A percentile compares a stretch with the other conserved stretches of the same genome.
phyloP scores from a whole-genome alignment of 192 early-diverging fungal species.

The Pilaira anomala region DNA sequence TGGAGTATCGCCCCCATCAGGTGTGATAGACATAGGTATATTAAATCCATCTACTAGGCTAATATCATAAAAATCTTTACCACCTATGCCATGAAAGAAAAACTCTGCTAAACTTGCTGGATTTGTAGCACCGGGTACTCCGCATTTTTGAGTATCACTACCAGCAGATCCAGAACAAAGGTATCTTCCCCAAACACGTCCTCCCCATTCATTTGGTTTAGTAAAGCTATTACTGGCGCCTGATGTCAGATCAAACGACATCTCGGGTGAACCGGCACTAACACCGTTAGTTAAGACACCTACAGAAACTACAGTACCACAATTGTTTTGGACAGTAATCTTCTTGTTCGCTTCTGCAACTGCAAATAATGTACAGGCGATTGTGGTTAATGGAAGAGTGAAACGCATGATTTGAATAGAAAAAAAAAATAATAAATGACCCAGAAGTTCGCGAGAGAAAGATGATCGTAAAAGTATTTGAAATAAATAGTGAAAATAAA shows the following conservation, averaged over 20 bases:
- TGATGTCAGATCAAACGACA: constrained; percentile 14
- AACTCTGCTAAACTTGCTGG: constrained; percentile 34
- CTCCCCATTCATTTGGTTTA: constrained; percentile 22
- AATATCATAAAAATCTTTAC: constrained; percentile 32
- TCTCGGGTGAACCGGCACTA: not conserved
- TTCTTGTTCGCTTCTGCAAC: not conserved
- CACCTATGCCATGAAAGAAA: constrained; percentile 23
- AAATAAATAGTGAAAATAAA: no score
- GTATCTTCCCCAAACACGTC: constrained; percentile 24
- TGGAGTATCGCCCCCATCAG: not conserved
- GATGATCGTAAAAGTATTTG: no score
- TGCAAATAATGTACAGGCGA: no score
- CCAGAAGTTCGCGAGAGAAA: no score
- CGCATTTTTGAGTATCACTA: constrained; percentile 1
- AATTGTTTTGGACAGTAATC: constrained; percentile 20
- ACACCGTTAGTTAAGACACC: constrained; percentile 31
- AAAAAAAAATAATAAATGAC: no score
- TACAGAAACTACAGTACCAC: constrained; percentile 14
- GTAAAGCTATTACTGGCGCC: not conserved
- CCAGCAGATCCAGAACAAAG: constrained; percentile 11
- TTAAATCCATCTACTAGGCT: constrained; percentile 34
- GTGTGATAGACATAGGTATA: constrained; percentile 22
- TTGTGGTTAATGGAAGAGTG: no score
- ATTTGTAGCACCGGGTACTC: constrained; percentile 20
- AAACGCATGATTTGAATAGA: no score